Percentiles rank a stretch among this genome's conserved stretches.
Conservation (phyloP, 164 flowering plant genomes). For the Vitis labrusca region DNA sequence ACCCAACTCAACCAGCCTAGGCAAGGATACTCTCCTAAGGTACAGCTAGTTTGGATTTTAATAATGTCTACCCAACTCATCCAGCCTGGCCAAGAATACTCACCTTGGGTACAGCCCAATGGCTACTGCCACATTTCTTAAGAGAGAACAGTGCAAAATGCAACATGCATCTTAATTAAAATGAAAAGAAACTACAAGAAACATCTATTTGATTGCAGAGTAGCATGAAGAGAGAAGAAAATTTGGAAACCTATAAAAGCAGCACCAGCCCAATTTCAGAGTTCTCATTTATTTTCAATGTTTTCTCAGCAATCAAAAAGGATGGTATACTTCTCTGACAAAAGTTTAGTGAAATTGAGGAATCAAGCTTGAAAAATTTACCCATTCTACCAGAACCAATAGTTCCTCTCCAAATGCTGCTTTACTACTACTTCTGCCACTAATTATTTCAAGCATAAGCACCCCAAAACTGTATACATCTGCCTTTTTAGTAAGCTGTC, state of each 20-base stretch:
- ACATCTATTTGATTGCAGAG: neutral
- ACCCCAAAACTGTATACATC: conserved; percentile 91
- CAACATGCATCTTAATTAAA: too few relatives aligned
- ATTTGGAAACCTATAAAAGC: neutral
- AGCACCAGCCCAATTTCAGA: neutral
- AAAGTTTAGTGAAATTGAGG: neutral
- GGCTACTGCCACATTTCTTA: neutral
- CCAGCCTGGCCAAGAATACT: too few relatives aligned
- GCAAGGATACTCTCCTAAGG: too few relatives aligned
- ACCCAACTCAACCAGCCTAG: too few relatives aligned
- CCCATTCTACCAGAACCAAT: conserved; percentile 78
- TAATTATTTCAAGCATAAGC: conserved; percentile 72
- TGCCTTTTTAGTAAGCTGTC: conserved; percentile 79
- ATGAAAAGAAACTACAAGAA: neutral
- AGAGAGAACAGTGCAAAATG: neutral
- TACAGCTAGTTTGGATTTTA: too few relatives aligned
- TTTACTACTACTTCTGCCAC: conserved; percentile 71
- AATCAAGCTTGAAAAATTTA: conserved; percentile 22
- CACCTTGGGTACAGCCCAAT: neutral
- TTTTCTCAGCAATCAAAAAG: neutral
- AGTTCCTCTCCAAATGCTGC: conserved; percentile 65
- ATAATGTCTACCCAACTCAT: too few relatives aligned
- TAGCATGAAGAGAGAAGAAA: neutral
- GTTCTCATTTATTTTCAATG: neutral
- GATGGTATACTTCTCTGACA: neutral